phyloP scores from a whole-genome alignment of 1,284 basidiomycete species.

The Melanopsichium pennsylvanicum region DNA sequence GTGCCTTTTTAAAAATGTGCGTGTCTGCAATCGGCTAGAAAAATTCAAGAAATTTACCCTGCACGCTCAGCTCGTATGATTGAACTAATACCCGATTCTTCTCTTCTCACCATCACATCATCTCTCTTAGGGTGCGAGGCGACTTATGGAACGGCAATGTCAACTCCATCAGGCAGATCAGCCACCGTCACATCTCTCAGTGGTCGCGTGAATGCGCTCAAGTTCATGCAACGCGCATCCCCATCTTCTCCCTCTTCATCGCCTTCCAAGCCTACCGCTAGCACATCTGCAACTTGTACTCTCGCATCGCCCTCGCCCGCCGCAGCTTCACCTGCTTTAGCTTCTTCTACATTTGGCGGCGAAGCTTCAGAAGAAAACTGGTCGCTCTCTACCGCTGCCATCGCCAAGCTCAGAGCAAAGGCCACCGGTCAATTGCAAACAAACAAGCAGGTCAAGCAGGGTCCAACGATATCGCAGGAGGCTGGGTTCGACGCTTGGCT shows the following conservation, averaged over 20 bases:
- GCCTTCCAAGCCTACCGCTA: neutral
- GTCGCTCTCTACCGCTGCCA: slow-evolving; percentile 24
- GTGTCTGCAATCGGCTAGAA: too few species aligned
- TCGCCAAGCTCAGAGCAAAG: slow-evolving; percentile 16
- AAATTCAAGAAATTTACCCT: too few species aligned
- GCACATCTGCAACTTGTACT: neutral
- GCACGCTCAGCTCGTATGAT: too few species aligned
- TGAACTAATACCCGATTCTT: too few species aligned
- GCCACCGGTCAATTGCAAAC: slow-evolving; percentile 1
- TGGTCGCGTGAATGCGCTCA: slow-evolving; percentile 44
- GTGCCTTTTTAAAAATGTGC: too few species aligned
- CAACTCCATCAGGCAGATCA: slow-evolving; percentile 35
- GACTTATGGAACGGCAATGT: slow-evolving; percentile 3
- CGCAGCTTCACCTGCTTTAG: slow-evolving; percentile 3
- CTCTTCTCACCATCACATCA: slow-evolving; percentile 5
- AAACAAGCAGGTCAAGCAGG: neutral
- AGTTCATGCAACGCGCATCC: slow-evolving; percentile 48
- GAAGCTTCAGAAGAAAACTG: slow-evolving; percentile 35
- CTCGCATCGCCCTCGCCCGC: neutral
- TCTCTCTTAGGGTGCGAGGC: neutral
- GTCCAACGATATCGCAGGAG: slow-evolving; percentile 14
- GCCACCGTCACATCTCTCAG: slow-evolving; percentile 40
- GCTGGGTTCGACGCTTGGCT: slow-evolving; percentile 45
- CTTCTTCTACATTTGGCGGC: neutral
- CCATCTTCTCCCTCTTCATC: slow-evolving; percentile 5